phyloP scores from a whole-genome alignment of 257 asterid species.

The Haberlea rhodopensis region DNA sequence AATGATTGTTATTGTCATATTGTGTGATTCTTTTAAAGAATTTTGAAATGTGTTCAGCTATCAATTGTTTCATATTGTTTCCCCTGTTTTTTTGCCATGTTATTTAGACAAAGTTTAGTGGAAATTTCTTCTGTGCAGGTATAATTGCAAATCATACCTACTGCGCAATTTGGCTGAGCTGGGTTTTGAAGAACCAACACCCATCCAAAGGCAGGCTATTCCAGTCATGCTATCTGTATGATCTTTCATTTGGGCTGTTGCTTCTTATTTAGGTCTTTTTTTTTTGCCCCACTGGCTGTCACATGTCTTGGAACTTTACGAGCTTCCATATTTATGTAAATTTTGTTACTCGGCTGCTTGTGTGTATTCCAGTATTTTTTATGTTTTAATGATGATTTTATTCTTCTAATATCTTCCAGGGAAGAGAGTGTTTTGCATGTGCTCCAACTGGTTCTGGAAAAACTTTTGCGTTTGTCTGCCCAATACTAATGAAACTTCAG shows the following conservation, averaged over 20 bases:
- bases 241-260: conserved; percentile 40
- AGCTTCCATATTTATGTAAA: background rate
- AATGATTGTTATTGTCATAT: background rate
- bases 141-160: conserved; percentile 58
- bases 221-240: conserved; percentile 89
- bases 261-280: conserved; percentile 11
- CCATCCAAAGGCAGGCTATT: conserved; percentile 97
- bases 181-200: conserved; percentile 88
- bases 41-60: background rate
- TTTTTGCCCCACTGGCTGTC: conserved; percentile 10
- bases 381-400: conserved; percentile 5
- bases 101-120: background rate
- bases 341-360: conserved; percentile 13
- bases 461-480: conserved; percentile 84
- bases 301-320: background rate
- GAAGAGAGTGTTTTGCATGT: conserved; percentile 92
- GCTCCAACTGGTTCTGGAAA: conserved; percentile 99
- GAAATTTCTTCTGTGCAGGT: conserved; percentile 45
- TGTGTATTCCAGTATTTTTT: conserved; percentile 4
- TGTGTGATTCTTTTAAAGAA: no score
- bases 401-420: conserved; percentile 39
- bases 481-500: conserved; percentile 79
- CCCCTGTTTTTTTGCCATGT: background rate
- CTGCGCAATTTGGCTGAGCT: conserved; percentile 61
- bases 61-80: background rate